Conservation (phyloP, 2,329 filamentous ascomycete species). For the Talaromyces sp. region DNA sequence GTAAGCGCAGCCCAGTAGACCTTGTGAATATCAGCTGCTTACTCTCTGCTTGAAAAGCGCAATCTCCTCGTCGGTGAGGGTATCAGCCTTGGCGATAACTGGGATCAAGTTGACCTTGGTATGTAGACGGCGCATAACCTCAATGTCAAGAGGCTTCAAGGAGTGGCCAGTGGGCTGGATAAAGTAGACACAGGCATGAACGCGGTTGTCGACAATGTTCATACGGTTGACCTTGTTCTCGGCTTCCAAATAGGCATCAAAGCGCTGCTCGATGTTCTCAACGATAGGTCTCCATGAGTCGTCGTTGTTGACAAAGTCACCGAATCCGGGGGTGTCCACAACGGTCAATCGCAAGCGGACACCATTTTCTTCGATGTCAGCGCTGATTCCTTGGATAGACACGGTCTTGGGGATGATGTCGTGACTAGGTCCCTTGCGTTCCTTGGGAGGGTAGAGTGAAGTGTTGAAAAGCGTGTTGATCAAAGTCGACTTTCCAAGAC, state of each 20-base stretch:
- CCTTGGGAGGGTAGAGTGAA: conserved; percentile 95
- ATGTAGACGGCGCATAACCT: conserved; percentile 98
- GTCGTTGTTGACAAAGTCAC: conserved; percentile 99
- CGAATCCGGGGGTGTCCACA: conserved; percentile 95
- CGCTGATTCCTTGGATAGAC: conserved; percentile 89
- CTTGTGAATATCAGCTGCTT: no score
- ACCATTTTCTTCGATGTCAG: conserved; percentile 97
- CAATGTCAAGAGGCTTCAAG: conserved; percentile 95
- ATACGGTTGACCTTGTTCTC: conserved; percentile 99
- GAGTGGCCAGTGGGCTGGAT: conserved; percentile 98
- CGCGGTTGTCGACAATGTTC: conserved; percentile 99
- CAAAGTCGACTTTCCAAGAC: conserved; percentile 96
- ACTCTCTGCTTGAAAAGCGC: conserved; percentile 92
- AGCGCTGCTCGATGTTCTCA: conserved; percentile 99
- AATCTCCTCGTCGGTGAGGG: conserved; percentile 95
- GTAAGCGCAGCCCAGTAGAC: no score
- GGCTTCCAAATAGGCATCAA: conserved; percentile 95
- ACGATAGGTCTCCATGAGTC: conserved; percentile 99
- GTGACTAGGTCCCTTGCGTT: conserved; percentile 94
- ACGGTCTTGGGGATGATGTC: conserved; percentile 99
- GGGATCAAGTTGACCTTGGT: conserved; percentile 99
- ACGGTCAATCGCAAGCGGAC: conserved; percentile 94
- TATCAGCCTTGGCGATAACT: conserved; percentile 98
- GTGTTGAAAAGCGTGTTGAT: conserved; percentile 99
- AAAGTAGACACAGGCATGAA: conserved; percentile 99